Base-by-base conservation (phyloP, 108 stramenopile genomes). In the Schizochytrium sp. region DNA sequence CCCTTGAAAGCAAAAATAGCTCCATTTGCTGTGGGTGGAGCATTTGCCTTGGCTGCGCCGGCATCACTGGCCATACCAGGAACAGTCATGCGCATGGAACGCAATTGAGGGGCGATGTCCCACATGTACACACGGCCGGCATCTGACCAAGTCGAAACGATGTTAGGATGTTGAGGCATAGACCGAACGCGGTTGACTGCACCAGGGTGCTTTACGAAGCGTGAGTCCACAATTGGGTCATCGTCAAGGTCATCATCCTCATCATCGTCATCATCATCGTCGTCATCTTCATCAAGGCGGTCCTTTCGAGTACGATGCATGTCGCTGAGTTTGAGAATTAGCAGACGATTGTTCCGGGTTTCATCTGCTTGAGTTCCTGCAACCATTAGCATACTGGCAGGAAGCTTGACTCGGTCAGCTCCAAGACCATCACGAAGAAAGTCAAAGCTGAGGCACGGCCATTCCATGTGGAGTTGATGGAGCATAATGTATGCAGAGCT, bases 401-500 rank as follows among this genome's bases (percentile, higher is more conserved):
- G 99, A 87, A 97, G 97, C 53, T 96, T 88, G 42, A 94, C 95
- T 17, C 97, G 94, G 59, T 91, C 88, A 28, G 94, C 96, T 7
- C 99, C 99, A 47, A 97, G 90, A 61, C 89, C 89, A 88, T 99
- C 99, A 38, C 93, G 93, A 28, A 98, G 28, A 88, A 99, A 90
- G 91, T 98, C 98, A 88, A 99, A 96, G 56, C 94, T 92, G 19
- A 99, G 93, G 50, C 96, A 95, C 46, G 99, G 99, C 98, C 98
- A 99, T 89, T 98, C 98, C 45, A 96, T 94, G 0, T 94, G 92
- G 47, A 99, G 88, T 38, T 96, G 94, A 87, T 99, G 99, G 91
- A 97, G 95, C 98, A 98, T 98, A 87, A 96, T 96, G 94, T 99
- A 99, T 5, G 99, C 99, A 3, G 94, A 92, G 56, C 95, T 96